phyloP scores from a whole-genome alignment of 2,329 filamentous ascomycete species.

The Trichoderma aggressivum region DNA sequence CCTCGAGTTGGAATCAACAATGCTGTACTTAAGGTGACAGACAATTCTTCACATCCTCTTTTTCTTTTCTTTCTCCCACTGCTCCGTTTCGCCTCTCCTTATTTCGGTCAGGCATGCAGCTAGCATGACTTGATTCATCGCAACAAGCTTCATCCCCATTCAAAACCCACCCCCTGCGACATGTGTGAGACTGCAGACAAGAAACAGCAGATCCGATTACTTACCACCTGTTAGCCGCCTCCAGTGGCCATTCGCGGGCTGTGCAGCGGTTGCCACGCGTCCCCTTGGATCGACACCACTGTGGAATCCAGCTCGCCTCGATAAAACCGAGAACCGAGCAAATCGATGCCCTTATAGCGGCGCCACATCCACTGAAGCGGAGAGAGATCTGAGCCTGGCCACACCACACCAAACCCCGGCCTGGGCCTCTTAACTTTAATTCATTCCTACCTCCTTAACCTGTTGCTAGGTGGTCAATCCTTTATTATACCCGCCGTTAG shows the following conservation, averaged over 20 bases:
- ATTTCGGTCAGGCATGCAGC: not conserved
- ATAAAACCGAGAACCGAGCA: not conserved
- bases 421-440: not conserved
- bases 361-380: constrained; percentile 14
- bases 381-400: constrained; percentile 11
- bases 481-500: not conserved
- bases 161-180: not conserved
- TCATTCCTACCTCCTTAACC: not conserved
- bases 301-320: not conserved
- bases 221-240: not conserved
- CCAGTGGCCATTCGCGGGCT: not conserved
- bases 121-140: not conserved
- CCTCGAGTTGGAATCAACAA: not conserved
- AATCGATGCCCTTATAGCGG: not conserved
- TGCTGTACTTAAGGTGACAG: not conserved
- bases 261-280: constrained; percentile 11
- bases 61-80: not conserved
- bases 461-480: not conserved
- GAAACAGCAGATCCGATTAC: not conserved
- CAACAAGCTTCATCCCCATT: not conserved
- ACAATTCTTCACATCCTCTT: not conserved
- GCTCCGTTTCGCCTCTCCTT: not conserved
- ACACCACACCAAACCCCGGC: not conserved
- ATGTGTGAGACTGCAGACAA: not conserved
- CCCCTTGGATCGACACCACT: not conserved